These are phyloP conservation scores for Balansia obtecta DNA, from an alignment of 2,329 filamentous ascomycete genomes.

Conservation along the genomic window DNA sequence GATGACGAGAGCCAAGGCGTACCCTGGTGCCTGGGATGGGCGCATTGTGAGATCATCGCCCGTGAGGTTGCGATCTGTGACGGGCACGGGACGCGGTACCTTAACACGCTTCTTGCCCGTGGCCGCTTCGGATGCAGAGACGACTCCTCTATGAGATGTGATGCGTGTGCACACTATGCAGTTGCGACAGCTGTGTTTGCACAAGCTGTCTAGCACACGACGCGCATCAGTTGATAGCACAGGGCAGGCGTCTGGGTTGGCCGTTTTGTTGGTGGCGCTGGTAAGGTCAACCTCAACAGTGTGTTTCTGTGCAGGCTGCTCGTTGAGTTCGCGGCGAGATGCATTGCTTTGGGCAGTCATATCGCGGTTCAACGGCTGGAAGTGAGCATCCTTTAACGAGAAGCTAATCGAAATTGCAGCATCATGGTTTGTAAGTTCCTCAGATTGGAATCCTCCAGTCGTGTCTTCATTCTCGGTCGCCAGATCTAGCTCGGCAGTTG, in stretches of 20 bases:
- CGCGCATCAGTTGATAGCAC: constrained; percentile 39
- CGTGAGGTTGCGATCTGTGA: constrained; percentile 45
- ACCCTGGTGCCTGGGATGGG: constrained; percentile 54
- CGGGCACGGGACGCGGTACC: constrained; percentile 51
- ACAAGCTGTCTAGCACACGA: constrained; percentile 39
- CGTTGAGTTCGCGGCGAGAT: constrained; percentile 14
- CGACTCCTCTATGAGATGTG: constrained; percentile 27
- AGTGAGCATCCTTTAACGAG: constrained; percentile 11
- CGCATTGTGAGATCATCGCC: constrained; percentile 45
- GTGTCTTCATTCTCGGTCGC: constrained; percentile 23
- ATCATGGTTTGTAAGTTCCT: constrained; percentile 22
- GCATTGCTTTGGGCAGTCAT: constrained; percentile 14
- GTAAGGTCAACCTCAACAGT: constrained; percentile 12
- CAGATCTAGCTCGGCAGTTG: constrained; percentile 13
- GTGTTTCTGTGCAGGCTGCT: constrained; percentile 15
- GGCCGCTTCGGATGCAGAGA: constrained; percentile 25
- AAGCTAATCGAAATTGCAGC: constrained; percentile 20
- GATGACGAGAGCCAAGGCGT: constrained; percentile 71
- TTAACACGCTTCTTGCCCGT: constrained; percentile 45
- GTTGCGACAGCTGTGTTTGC: constrained; percentile 42
- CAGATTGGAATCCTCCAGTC: constrained; percentile 21
- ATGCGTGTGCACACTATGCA: constrained; percentile 47
- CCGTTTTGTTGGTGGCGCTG: constrained; percentile 12
- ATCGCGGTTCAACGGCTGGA: constrained; percentile 5
- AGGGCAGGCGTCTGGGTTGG: constrained; percentile 24